phyloP scores from a whole-genome alignment of 2,329 filamentous ascomycete species.

The Alternaria sp. region DNA sequence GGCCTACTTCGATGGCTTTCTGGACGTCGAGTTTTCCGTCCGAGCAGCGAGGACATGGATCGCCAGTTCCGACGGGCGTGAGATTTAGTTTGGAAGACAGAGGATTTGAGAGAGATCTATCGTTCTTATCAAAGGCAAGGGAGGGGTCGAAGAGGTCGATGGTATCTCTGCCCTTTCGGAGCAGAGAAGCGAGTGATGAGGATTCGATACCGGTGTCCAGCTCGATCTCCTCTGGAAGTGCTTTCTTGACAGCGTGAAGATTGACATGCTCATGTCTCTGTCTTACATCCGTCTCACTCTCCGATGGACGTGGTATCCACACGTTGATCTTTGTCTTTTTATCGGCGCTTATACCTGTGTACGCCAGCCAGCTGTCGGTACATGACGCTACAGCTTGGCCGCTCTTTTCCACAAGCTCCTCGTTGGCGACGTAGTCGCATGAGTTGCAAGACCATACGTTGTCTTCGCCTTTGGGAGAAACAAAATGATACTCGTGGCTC shows the following conservation, averaged over 20 bases:
- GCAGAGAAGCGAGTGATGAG: constrained; percentile 24
- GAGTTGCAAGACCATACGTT: constrained; percentile 74
- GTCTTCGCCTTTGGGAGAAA: constrained; percentile 82
- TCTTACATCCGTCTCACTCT: not conserved
- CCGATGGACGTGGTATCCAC: constrained; percentile 21
- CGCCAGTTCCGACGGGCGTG: constrained; percentile 69
- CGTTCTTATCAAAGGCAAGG: not conserved
- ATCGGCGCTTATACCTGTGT: constrained; percentile 72
- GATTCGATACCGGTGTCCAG: constrained; percentile 73
- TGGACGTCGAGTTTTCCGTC: constrained; percentile 68
- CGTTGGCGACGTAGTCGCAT: constrained; percentile 82
- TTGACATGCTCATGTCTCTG: constrained; percentile 54
- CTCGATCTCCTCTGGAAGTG: constrained; percentile 59
- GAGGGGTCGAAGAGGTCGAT: constrained; percentile 29
- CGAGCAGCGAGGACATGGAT: constrained; percentile 74
- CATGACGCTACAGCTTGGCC: constrained; percentile 17
- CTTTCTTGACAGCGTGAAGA: constrained; percentile 68
- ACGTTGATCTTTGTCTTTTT: constrained; percentile 71
- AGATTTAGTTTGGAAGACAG: constrained; percentile 56
- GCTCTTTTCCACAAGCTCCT: constrained; percentile 73
- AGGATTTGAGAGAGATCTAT: not conserved
- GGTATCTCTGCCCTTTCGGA: constrained; percentile 22
- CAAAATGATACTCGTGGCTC: constrained; percentile 94
- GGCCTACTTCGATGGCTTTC: constrained; percentile 85
- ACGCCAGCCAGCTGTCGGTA: constrained; percentile 48